Evolutionary conservation across 2,329 filamentous ascomycete genomes (phyloP), one percentile per base, ranked within the genome.

Genomic region (Claviceps quebecensis): DNA sequence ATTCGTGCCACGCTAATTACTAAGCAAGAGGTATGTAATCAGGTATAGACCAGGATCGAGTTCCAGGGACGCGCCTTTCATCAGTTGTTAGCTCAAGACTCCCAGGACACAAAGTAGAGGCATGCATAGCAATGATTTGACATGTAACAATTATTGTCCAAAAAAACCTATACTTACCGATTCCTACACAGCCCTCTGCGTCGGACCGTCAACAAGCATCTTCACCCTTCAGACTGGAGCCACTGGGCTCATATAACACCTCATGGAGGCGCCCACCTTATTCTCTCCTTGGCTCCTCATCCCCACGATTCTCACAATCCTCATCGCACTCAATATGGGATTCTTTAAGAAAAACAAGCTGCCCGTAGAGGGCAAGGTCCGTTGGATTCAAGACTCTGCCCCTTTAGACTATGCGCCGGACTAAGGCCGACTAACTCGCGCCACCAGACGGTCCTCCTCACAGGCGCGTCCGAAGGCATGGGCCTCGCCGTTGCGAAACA

Each of bases 381-480:
- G 72, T 62, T 6, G 13, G 16, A 3, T 16, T 14, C 48, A 39
- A n/a, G 3, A 7, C 3, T n/a, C 16, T 5, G 8, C 1, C 11
- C 49, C 39, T 48, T 50, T 47, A 49, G 44, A n/a, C 50, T 52
- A n/a, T 13, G 50, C 9, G 7, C 19, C 17, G 51, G 55, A 26
- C 14, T 17, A 14, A 5, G 6, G 9, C 11, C 13, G 9, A 40
- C 39, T 49, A 22, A 54, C 52, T 36, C 13, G 9, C 50, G 39
- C 17, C 23, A 11, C 13, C 48, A 95, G 89, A 95, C 90, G 2
- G 76, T 94, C 49, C 73, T 97, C 51, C 73, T 98, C 49, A 98
- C 93, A 0, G 93, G 93, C 46, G 89, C 84, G 36, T 96, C 93
- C 0, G 87, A 96, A 63, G 93, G 93, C 53, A 87, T 96, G 84